Evolutionary conservation across 805 yeast species (phyloP), one percentile per base, ranked within the genome.

Genomic region (Hanseniaspora nectarophila): DNA sequence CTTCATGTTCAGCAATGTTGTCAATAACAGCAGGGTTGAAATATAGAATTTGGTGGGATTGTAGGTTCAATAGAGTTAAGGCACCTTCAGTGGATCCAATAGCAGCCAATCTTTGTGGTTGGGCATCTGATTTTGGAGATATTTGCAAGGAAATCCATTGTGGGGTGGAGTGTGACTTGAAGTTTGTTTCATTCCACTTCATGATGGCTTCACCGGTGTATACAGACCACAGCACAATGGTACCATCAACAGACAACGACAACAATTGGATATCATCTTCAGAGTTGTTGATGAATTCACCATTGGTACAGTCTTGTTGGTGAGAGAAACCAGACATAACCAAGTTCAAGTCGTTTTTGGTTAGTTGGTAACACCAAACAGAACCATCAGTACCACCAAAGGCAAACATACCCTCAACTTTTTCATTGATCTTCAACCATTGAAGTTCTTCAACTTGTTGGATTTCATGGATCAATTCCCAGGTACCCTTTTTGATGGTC

Each of bases 321-420:
- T 90, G 97, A 18, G 82, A 78, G 62, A 82, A 84, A 2, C 90
- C 92, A 44, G 82, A 73, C 82, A 85, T 81, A 34, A 85, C 67
- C 63, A 81, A 84, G 54, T 79, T 86, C 50, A 84, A 67, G 10
- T 76, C 66, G 47, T 82, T 76, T 23, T 67, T 66, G 72, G 76
- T 80, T 38, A 89, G 74, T 61, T 82, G 85, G 63, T 88, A 92
- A 26, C 82, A 86, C 95, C 96, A 90, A 3, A 89, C 94, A 0
- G 95, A 82, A 2, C 98, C 98, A 66, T 89, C 96, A 7, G 73
- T 71, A 21, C 87, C 90, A 56, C 97, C 97, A 63, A 85, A 86
- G 13, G 97, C 97, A 70, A 90, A 86, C 44, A 85, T 75, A 15
- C 61, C 59, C 23, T 81, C 75, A 62, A 81, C 82, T 20, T 71